Conservation (phyloP, 192 early-diverging fungal species). For the Kickxella alabastrina region DNA sequence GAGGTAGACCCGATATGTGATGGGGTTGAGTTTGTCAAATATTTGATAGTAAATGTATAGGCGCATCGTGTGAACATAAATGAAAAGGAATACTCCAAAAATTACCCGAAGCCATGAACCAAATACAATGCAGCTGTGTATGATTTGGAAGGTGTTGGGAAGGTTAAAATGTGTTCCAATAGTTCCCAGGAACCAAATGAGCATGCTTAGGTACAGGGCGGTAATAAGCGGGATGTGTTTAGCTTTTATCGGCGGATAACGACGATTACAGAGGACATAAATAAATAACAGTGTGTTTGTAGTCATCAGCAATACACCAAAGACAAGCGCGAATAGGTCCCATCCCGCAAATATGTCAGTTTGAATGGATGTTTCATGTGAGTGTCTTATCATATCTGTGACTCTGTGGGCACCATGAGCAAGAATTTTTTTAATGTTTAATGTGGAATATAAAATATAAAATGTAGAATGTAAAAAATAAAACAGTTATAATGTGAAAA, state of each 20-base stretch:
- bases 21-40: conserved; percentile 11
- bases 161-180: conserved; percentile 40
- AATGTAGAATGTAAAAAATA: background rate
- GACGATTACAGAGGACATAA: conserved; percentile 17
- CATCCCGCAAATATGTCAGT: background rate
- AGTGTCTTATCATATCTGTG: too few species aligned
- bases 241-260: conserved; percentile 36
- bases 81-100: conserved; percentile 29
- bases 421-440: too few species aligned
- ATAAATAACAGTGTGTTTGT: conserved; percentile 26
- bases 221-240: conserved; percentile 37
- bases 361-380: too few species aligned
- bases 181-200: conserved; percentile 37
- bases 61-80: conserved; percentile 27
- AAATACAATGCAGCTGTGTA: conserved; percentile 23
- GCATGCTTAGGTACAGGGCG: conserved; percentile 25
- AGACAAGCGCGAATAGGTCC: conserved; percentile 12
- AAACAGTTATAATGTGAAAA: background rate
- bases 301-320: conserved; percentile 22
- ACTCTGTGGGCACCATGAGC: too few species aligned
- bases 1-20: conserved; percentile 14
- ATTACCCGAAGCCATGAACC: conserved; percentile 34
- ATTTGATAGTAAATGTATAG: conserved; percentile 40
- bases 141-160: conserved; percentile 2
- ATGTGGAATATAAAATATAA: background rate